Base-by-base conservation (phyloP, 768 basidiomycete species). In the Tricholoma sp. region DNA sequence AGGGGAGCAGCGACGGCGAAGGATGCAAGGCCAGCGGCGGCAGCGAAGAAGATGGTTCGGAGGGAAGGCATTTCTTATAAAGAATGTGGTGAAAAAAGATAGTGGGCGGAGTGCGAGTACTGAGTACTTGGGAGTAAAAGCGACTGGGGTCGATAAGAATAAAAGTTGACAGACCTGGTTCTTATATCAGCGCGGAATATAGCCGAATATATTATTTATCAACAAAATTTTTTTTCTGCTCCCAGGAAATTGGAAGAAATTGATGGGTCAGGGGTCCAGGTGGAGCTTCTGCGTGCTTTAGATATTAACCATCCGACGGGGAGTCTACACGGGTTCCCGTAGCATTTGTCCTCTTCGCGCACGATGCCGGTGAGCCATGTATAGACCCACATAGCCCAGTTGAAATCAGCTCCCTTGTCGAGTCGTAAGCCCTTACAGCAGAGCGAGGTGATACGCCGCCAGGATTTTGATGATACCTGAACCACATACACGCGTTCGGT, bases 51-150 rank as follows among this genome's bases (percentile, higher is more conserved):
- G 41, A 66, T 36, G 57, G 59, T 49, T 31, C 55, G 54, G 59
- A 63, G 59, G 49, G 61, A 66, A 59, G 59, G 61, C 63, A 67
- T 66, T 61, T 44, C 53, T 52, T 15, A 28, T 44, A 63, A 63
- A 18, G 62, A 63, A 44, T 63, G 62, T 58, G 57, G 56, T 29
- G 5, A 48, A 32, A 32, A 4, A 31, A 48, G 15, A 3, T 28
- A n/a, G n/a, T 18, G 36, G 53, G 37, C 8, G n/a, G 10, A 18
- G 18, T 42, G 47, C 13, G 15, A 51, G 32, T 36, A 20, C 15
- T 37, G 39, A 41, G 39, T 15, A 47, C 15, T 10, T 28, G 36
- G 24, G 2, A 15, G 50, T 53, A 49, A 18, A 48, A 3, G 10
- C 15, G 56, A 51, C 37, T 45, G 20, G 12, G 37, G 32, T 52